Evolutionary conservation across 164 flowering plant genomes (phyloP), one percentile per base, ranked within the genome.

Genomic region (Brasenia schreberi): DNA sequence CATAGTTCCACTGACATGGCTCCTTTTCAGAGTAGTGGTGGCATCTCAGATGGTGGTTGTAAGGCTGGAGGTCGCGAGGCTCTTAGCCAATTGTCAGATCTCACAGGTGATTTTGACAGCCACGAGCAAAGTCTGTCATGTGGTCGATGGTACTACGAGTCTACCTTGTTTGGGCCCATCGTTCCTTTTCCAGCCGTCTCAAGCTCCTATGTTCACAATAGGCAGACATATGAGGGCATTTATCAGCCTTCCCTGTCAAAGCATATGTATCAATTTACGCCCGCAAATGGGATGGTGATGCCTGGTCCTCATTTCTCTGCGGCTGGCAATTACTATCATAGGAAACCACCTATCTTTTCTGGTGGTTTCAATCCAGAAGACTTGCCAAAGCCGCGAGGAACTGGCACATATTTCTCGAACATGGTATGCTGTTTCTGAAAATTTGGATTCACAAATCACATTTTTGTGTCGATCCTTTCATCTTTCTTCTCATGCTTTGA

Each of bases 331-430:
- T 43, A 71, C 45, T 66, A 71, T 66, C 43, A 62, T 17, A 39
- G 73, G 65, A 81, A 75, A 65, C 75, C 77, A 45, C 71, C 79
- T 10, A 5, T 80, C 6, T 3, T 78, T 16, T 74, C 81, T 65
- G 80, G 79, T 73, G 73, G 74, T 12, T 81, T 74, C 66, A 76
- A 73, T 61, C 49, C 71, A 69, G 87, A 84, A 69, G 94, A 89
- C 56, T 67, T 75, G 67, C 76, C 85, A 64, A 89, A 82, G 78
- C 83, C 81, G 2, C 83, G 89, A 19, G 96, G 94, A 65, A 85
- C 84, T 0, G 98, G 96, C 65, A 85, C 91, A 18, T 92, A 89
- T 70, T 79, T 92, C 56, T 96, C 98, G 16, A 83, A 78, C 65
- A 74, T 65, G 98, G 96, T 92, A 85, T 42, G 61, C 9, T 67